Conservation (phyloP, 2,329 filamentous ascomycete genomes). For the Raffaelea deltoideospora region DNA sequence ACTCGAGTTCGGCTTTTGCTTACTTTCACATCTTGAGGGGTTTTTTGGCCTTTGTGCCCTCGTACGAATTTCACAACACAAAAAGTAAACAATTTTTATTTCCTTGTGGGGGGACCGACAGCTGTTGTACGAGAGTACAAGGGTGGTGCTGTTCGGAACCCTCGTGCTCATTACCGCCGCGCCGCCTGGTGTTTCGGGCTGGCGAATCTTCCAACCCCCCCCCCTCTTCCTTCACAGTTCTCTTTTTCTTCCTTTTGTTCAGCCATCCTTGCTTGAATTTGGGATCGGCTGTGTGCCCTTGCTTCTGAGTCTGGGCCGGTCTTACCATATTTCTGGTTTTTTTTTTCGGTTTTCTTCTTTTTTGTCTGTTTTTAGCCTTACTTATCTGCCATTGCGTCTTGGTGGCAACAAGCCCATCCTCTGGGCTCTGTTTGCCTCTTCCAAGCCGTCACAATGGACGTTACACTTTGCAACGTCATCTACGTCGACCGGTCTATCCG, state of each 20-base stretch:
- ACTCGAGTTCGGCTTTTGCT: too few species aligned
- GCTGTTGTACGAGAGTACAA: constrained; percentile 7
- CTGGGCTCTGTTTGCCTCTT: constrained; percentile 40
- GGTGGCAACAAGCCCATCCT: constrained; percentile 41
- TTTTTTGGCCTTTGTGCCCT: too few species aligned
- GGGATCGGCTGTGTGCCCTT: background rate
- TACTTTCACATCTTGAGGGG: too few species aligned
- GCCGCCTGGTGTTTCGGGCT: constrained; percentile 10
- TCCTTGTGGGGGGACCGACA: constrained; percentile 5
- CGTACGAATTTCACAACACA: too few species aligned
- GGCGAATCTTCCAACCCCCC: constrained; percentile 6
- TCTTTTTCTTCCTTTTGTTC: background rate
- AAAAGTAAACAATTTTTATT: too few species aligned
- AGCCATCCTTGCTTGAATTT: background rate
- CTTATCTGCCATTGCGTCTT: background rate
- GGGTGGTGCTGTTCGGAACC: constrained; percentile 4
- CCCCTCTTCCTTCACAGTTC: background rate
- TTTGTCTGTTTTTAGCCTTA: background rate
- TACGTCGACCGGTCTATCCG: constrained; percentile 41
- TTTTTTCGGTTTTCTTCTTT: background rate
- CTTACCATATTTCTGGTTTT: background rate
- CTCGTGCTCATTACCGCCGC: constrained; percentile 6
- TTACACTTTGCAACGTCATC: constrained; percentile 40
- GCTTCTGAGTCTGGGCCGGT: background rate
- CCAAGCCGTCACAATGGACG: constrained; percentile 38